Evolutionary conservation across 805 yeast species (phyloP).

Genomic region (Candida arabinofermentans): DNA sequence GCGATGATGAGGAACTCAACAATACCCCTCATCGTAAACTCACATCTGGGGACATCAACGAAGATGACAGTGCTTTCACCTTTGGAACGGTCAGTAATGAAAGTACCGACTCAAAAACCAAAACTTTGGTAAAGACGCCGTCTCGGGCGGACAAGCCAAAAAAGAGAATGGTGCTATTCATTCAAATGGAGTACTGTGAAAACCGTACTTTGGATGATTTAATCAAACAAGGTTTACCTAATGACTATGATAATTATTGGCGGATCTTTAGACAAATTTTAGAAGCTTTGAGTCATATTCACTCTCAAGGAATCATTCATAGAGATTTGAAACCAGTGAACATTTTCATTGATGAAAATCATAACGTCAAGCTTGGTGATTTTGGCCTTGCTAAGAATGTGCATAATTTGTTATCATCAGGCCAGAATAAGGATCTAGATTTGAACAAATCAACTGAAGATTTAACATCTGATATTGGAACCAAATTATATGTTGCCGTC

Average conservation of each 20-base stretch:
- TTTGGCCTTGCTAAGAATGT: constrained; percentile 95
- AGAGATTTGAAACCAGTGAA: constrained; percentile 94
- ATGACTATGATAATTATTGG: constrained; percentile 81
- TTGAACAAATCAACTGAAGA: constrained; percentile 49
- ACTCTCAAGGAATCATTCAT: constrained; percentile 90
- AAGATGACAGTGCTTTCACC: constrained; percentile 22
- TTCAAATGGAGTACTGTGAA: constrained; percentile 99
- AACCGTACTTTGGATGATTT: constrained; percentile 84
- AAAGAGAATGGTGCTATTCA: constrained; percentile 69
- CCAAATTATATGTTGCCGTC: constrained; percentile 86
- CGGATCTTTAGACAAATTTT: constrained; percentile 79
- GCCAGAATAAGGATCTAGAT: constrained; percentile 12
- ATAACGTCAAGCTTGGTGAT: constrained; percentile 92
- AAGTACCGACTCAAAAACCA: constrained; percentile 1
- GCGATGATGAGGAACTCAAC: constrained; percentile 7
- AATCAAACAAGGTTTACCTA: constrained; percentile 70
- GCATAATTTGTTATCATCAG: constrained; percentile 39
- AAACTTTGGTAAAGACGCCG: constrained; percentile 5
- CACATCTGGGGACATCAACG: constrained; percentile 9
- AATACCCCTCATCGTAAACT: not conserved
- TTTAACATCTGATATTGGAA: constrained; percentile 89
- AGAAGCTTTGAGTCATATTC: constrained; percentile 89
- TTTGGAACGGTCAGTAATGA: constrained; percentile 21
- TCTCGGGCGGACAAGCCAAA: constrained; percentile 19
- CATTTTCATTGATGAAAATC: constrained; percentile 86